Evolutionary conservation across 2,329 filamentous ascomycete genomes (phyloP).

Genomic region (Trichocomaceae sp.): DNA sequence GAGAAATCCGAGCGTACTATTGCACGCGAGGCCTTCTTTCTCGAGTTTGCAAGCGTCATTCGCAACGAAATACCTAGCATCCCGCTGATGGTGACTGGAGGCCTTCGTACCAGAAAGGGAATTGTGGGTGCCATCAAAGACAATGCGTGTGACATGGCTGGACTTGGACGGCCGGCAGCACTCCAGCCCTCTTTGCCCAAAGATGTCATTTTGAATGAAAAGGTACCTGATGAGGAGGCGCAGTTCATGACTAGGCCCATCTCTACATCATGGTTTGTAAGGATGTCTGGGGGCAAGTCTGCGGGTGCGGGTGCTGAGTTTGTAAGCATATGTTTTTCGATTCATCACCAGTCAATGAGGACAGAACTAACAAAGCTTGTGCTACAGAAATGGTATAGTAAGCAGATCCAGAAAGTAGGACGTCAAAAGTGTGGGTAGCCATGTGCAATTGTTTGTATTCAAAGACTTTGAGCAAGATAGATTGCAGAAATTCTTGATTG

Average conservation of each 20-base stretch:
- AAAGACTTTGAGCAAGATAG: too few species aligned
- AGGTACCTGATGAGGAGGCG: not conserved
- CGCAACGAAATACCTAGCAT: not conserved
- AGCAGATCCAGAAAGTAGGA: not conserved
- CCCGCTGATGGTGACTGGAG: not conserved
- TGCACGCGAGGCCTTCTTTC: conserved; percentile 53
- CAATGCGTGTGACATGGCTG: conserved; percentile 3
- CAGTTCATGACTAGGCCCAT: not conserved
- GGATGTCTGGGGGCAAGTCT: not conserved
- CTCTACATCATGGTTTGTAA: not conserved
- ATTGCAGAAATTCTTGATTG: too few species aligned
- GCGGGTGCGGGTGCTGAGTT: not conserved
- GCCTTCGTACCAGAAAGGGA: not conserved
- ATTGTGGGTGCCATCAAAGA: not conserved
- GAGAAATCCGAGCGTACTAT: conserved; percentile 35
- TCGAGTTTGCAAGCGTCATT: not conserved
- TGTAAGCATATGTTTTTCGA: not conserved
- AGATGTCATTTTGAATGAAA: not conserved
- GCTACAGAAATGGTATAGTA: not conserved
- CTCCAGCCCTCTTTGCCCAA: conserved; percentile 5
- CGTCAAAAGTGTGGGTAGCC: not conserved
- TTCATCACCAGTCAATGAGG: not conserved
- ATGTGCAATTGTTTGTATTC: too few species aligned
- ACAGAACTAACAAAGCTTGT: not conserved
- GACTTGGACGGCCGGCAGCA: conserved; percentile 2